Conservation (phyloP, 768 basidiomycete species). For the Podaxis mareebaensis region DNA sequence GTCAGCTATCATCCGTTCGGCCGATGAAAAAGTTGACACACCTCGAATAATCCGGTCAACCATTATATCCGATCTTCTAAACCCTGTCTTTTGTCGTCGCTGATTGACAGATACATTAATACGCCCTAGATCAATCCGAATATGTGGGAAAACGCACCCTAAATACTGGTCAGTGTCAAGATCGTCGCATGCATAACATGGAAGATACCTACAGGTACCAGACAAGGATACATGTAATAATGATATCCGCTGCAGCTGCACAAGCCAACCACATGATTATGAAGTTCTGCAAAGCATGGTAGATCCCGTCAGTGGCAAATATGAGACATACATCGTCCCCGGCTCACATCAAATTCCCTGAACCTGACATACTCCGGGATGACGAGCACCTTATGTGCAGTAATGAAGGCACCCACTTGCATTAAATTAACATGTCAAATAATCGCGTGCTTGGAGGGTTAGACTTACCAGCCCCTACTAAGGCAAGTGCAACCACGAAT, state of each 20-base stretch:
- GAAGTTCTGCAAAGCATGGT: not conserved
- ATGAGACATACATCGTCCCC: not conserved
- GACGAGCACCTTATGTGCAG: conserved; percentile 25
- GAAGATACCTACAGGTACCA: not conserved
- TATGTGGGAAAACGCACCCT: not conserved
- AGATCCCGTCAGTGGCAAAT: not conserved
- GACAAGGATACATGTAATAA: not conserved
- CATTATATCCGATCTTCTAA: not conserved
- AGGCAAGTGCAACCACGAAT: conserved; percentile 20
- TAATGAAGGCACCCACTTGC: conserved; percentile 27
- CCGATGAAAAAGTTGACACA: not conserved
- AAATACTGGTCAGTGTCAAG: not conserved
- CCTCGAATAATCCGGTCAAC: not conserved
- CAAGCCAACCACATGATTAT: not conserved
- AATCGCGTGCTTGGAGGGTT: not conserved
- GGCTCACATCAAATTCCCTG: conserved; percentile 18
- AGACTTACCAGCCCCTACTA: conserved; percentile 24
- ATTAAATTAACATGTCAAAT: not conserved
- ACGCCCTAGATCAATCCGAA: not conserved
- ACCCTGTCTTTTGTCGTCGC: not conserved
- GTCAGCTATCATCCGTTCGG: not conserved
- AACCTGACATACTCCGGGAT: conserved; percentile 27
- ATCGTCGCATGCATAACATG: not conserved
- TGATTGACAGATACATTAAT: not conserved
- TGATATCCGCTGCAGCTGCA: not conserved